Base-by-base conservation (phyloP, 1,284 basidiomycete species). In the Austroboletus niveus region DNA sequence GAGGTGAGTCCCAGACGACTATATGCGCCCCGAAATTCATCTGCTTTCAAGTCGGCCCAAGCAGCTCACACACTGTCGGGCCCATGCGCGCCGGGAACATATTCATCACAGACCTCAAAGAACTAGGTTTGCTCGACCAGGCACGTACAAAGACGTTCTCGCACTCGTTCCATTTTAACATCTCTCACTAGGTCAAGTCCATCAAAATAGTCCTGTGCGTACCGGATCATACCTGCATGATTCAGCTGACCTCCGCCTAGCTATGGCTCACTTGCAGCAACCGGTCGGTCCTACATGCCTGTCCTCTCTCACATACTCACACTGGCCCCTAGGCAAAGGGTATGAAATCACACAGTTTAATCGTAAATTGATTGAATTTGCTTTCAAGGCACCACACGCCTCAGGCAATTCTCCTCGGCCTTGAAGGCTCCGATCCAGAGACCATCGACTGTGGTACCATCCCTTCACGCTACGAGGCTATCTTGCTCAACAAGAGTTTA, bases 31-130 rank as follows among this genome's bases (percentile, higher is more conserved):
- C 46, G n/a, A 8, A 7, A 30, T 44, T 49, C 42, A 52, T 29
- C 27, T 24, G 8, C 14, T 39, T 46, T 38, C 55, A 47, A 58
- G 89, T 81, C 34, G 80, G 80, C 7, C 80, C 79, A 27, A 80
- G 74, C 55, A 81, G 80, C 54, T 82, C 80, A 5, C 87, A 89
- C 63, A 90, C 89, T 0, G 85, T 98, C 24, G 93, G 92, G 0
- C 94, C 95, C 12, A 95, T 97, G 93, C 82, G 93, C 7, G 94
- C 94, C 12, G 91, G 85, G 8, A 88, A 83, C 52, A 95, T 95
- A 59, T 96, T 95, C 66, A 85, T 91, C 54, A 75, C 77, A 40
- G 92, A 94, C 68, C 73, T 96, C 32, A 72, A 79, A 49, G 83
- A 89, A 45, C 67, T 91, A 20, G 74, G 75, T n/a, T 62, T 96